Evolutionary conservation across 106 monocot species (phyloP).

Genomic region (Apostasia shenzhenica): DNA sequence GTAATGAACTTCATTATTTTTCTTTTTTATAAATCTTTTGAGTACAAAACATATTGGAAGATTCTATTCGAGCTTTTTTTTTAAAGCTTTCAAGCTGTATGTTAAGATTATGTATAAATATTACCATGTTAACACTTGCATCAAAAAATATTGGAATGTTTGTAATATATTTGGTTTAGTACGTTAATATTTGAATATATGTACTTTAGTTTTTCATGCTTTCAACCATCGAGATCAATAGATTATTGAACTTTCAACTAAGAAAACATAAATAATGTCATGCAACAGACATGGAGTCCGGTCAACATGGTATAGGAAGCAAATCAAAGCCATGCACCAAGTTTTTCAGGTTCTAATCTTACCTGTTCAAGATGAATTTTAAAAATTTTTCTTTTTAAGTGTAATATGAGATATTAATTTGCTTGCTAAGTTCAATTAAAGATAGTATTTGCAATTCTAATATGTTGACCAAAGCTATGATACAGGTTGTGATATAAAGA

Average conservation of each 20-base stretch:
- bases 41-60: no score
- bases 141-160: no score
- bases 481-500: constrained; percentile 8
- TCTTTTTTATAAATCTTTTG: no score
- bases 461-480: constrained; percentile 8
- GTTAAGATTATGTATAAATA: no score
- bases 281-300: constrained; percentile 18
- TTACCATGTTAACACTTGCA: no score
- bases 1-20: no score
- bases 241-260: constrained; percentile 9
- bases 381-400: constrained; percentile 9
- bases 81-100: no score
- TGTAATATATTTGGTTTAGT: no score
- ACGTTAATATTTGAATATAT: no score
- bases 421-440: neutral
- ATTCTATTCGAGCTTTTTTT: no score
- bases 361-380: constrained; percentile 14
- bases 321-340: constrained; percentile 91
- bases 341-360: constrained; percentile 78
- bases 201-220: constrained; percentile 7
- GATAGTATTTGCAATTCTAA: constrained; percentile 2
- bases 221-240: constrained; percentile 7
- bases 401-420: neutral
- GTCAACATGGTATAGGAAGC: constrained; percentile 49
- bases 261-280: constrained; percentile 16